Evolutionary conservation across 805 yeast species (phyloP).

Genomic region (Saccharomycopsis sp.): DNA sequence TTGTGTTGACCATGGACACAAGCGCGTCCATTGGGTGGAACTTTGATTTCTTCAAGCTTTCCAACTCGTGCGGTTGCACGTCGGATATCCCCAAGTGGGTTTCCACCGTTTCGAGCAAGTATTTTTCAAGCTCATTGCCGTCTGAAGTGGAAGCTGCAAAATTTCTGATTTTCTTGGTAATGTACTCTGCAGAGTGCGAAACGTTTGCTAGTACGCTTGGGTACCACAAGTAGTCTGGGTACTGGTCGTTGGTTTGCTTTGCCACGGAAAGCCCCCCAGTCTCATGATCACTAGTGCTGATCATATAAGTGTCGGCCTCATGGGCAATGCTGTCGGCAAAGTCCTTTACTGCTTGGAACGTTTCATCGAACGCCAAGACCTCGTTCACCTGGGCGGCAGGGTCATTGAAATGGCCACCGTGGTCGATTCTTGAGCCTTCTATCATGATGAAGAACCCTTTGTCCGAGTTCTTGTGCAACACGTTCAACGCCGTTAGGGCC

Average conservation of each 20-base stretch:
- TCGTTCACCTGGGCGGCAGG: constrained; percentile 93
- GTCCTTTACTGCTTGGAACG: constrained; percentile 64
- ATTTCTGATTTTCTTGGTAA: constrained; percentile 38
- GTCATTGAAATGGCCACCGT: constrained; percentile 90
- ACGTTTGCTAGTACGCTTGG: constrained; percentile 69
- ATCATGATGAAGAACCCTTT: constrained; percentile 79
- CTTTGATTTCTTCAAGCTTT: constrained; percentile 31
- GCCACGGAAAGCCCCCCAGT: constrained; percentile 92
- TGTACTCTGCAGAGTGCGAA: constrained; percentile 68
- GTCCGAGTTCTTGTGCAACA: constrained; percentile 57
- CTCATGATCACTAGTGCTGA: constrained; percentile 90
- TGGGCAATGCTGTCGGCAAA: constrained; percentile 46
- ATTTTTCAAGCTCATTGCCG: constrained; percentile 33
- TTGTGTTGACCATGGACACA: constrained; percentile 62
- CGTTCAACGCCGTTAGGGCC: constrained; percentile 62
- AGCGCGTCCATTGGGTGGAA: constrained; percentile 35
- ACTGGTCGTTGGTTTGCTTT: constrained; percentile 54
- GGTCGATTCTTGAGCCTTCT: constrained; percentile 92
- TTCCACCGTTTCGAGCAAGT: constrained; percentile 48
- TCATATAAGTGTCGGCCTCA: constrained; percentile 66
- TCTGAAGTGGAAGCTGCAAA: no score
- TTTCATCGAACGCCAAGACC: constrained; percentile 77
- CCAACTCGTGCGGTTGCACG: constrained; percentile 46
- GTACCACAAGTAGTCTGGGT: constrained; percentile 85
- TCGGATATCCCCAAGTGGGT: constrained; percentile 60